A percentile compares a stretch with the other conserved stretches of the same genome.
Evolutionary conservation across 306 rosid species (phyloP).

Genomic region (Acacia melanoxylon): DNA sequence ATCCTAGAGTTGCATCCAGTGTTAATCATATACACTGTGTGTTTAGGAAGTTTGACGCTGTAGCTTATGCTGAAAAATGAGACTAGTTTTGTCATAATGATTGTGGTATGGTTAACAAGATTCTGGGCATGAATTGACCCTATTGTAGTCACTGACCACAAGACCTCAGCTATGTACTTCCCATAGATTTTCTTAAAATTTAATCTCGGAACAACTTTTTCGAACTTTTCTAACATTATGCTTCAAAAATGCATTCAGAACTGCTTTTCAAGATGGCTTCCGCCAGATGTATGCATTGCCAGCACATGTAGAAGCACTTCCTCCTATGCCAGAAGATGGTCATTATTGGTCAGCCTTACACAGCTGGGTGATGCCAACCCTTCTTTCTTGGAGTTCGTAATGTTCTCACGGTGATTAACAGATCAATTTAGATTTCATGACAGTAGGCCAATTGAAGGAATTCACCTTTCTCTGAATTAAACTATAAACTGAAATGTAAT

Average conservation of each 20-base stretch:
- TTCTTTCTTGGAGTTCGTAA: slow-evolving; percentile 83
- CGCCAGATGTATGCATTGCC: slow-evolving; percentile 75
- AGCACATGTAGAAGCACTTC: slow-evolving; percentile 68
- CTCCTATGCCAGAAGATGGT: slow-evolving; percentile 96
- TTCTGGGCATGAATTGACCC: slow-evolving; percentile 23
- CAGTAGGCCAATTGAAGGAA: not conserved
- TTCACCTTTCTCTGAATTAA: slow-evolving; percentile 16
- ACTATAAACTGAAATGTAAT: slow-evolving; percentile 30
- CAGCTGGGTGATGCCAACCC: slow-evolving; percentile 99
- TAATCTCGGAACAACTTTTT: slow-evolving; percentile 6
- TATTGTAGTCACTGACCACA: not conserved
- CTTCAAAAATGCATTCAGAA: slow-evolving; percentile 55
- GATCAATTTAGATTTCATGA: slow-evolving; percentile 23
- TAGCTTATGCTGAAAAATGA: slow-evolving; percentile 15
- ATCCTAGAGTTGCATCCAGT: slow-evolving; percentile 27
- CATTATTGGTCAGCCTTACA: slow-evolving; percentile 90
- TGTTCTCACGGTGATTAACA: slow-evolving; percentile 80
- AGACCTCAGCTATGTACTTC: not conserved
- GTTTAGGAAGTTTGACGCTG: not conserved
- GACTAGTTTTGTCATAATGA: slow-evolving; percentile 16
- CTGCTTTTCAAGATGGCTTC: slow-evolving; percentile 72
- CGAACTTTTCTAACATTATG: slow-evolving; percentile 21
- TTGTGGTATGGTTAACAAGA: slow-evolving; percentile 10
- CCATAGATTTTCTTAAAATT: not conserved
- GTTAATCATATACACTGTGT: not conserved